Conservation (phyloP, 2,329 filamentous ascomycete genomes). For the Colletotrichum coccodes region DNA sequence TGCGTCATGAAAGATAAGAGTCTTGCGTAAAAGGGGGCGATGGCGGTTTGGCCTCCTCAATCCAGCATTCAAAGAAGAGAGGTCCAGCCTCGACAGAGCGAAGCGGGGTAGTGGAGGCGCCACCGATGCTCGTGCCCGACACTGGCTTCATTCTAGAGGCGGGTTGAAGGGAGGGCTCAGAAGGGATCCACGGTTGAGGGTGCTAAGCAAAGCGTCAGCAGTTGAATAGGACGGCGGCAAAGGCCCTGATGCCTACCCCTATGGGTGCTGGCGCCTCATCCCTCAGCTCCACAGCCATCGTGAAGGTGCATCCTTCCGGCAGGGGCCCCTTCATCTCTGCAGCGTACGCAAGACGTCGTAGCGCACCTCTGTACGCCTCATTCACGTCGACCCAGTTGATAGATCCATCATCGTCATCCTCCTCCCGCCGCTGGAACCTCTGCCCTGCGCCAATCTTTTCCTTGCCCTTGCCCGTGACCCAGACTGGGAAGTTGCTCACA, state of each 20-base stretch:
- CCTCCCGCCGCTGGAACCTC: conserved; percentile 35
- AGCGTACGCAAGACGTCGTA: conserved; percentile 70
- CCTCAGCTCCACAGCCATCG: conserved; percentile 78
- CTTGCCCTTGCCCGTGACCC: conserved; percentile 37
- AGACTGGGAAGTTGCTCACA: conserved; percentile 60
- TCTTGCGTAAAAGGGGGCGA: conserved; percentile 20
- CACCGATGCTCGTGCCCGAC: conserved; percentile 44
- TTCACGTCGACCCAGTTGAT: conserved; percentile 71
- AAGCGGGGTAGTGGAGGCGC: conserved; percentile 57
- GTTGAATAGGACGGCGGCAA: background rate
- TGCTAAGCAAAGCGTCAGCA: conserved; percentile 49
- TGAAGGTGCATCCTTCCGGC: conserved; percentile 76
- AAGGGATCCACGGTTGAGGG: conserved; percentile 70
- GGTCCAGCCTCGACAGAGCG: conserved; percentile 66
- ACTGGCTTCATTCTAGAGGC: conserved; percentile 42
- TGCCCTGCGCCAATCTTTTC: conserved; percentile 38
- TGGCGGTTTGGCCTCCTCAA: conserved; percentile 64
- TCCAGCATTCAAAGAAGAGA: conserved; percentile 73
- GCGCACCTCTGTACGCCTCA: conserved; percentile 76
- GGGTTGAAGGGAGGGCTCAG: conserved; percentile 57
- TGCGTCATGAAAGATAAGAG: conserved; percentile 16
- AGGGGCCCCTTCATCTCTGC: conserved; percentile 66
- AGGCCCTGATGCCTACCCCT: conserved; percentile 55
- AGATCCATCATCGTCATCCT: conserved; percentile 36
- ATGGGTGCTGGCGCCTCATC: conserved; percentile 69